Base-by-base conservation (phyloP, 169 alveolate genomes). In the Plasmodium yoelii region DNA sequence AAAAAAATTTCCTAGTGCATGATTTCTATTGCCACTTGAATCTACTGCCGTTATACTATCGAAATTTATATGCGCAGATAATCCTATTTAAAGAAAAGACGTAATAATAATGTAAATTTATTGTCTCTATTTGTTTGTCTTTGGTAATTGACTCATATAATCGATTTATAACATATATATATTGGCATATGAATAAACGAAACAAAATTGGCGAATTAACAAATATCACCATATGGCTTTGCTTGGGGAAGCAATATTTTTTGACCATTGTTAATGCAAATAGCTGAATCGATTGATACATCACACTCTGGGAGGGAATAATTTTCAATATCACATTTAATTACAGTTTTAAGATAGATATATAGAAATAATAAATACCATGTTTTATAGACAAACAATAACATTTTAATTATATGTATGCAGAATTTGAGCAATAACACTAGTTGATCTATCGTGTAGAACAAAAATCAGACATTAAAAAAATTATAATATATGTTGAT, bases 11-110 rank as follows among this genome's bases (percentile, higher is more conserved):
- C 97, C 97, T 2, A 93, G 63, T 28, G 95, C 97, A 77, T 95
- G 97, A 70, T 94, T 94, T 24, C 97, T 92, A 34, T 64, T 91
- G 13, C 97, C 97, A 61, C 95, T 95, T 19, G 96, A 80, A 71
- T 95, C 97, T 15, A 94, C 95, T 1, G 97, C 95, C n/a, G 75
- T 64, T 55, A 87, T 46, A 65, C 92, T 92, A 60, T 95, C 97
- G 72, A 95, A 95, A 22, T 70, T 90, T 61, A 95, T 88, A 88
- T 94, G 95, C 18, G 94, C 90, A 72, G 94, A 92, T 55, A 95
- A 74, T 47, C 97, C 97, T 94, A 60, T 26, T 34, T 34, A 34
- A 34, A 34, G 42, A 26, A 4, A n/a, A 60, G 49, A 24, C 49
- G 69, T n/a, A 22, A 59, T 39, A 63, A 34, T 34, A 5, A 34